Base-by-base conservation (phyloP, 208 protist genomes). In the Trypanosoma melophagium region DNA sequence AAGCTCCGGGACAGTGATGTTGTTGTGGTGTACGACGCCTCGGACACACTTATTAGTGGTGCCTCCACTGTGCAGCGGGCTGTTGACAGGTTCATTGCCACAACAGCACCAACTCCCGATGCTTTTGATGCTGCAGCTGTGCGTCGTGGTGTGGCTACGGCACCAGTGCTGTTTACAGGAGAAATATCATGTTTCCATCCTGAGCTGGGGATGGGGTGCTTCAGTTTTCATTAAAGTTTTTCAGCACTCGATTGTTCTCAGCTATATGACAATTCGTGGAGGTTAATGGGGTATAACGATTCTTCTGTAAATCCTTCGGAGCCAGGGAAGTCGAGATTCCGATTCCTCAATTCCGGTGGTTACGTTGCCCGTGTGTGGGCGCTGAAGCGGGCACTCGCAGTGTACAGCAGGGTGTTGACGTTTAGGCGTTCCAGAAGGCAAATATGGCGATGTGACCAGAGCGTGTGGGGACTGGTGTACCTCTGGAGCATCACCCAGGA, bases 331-430 rank as follows among this genome's bases (percentile, higher is more conserved):
- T 24, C 17, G 19, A 64, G 17, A 12, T 40, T 22, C 7, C 69
- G 38, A 7, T 74, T 45, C 54, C 69, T 74, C 14, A 61, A 60
- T 66, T 59, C 60, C 61, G 69, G 69, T 42, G 69, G 50, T 17
- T 67, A 53, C 21, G 28, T 74, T 1, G 60, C 50, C 2, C 58
- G 69, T 59, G 69, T 74, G 35, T 74, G 69, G 69, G 69, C 69
- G 5, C 2, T 67, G 2, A 57, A 61, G 13, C 9, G 38, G 16
- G 69, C 62, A 3, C 12, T 61, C 1, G 52, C 10, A 12, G 69
- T 31, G 17, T 62, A 38, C 59, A 8, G 16, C 1, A 44, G 16
- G 1, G 13, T 74, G 2, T 7, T n/a, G 10, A 31, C 5, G 3
- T 13, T 22, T 9, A 59, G 19, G 10, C 9, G 7, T 44, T 5